Conservation (phyloP, 2,329 filamentous ascomycete species). For the Alternaria incomplexa region DNA sequence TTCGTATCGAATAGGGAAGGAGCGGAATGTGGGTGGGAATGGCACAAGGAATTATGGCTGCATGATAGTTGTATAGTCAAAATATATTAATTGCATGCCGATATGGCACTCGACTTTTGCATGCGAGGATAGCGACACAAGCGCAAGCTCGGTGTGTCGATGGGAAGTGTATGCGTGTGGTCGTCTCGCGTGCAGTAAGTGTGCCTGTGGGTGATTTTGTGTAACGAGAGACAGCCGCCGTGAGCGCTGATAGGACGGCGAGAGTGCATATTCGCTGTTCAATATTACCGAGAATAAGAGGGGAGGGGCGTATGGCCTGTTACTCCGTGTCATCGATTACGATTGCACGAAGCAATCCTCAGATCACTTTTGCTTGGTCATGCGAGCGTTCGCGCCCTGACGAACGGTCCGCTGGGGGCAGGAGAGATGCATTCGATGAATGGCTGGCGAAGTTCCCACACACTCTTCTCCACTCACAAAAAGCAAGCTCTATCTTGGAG, state of each 20-base stretch:
- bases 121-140: not conserved
- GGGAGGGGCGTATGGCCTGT: conserved; percentile 1
- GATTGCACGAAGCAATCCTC: conserved; percentile 15
- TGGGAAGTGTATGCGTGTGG: not conserved
- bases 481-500: not conserved
- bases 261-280: not conserved
- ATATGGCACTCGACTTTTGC: not conserved
- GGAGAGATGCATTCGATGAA: not conserved
- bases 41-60: conserved; percentile 1
- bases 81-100: conserved; percentile 1
- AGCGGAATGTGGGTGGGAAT: not conserved
- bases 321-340: conserved; percentile 13
- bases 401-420: not conserved
- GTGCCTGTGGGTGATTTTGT: conserved; percentile 1
- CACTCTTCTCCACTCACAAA: not conserved
- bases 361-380: conserved; percentile 21
- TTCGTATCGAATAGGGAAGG: conserved; percentile 8
- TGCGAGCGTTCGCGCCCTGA: conserved; percentile 16
- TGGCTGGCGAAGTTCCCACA: not conserved
- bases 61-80: conserved; percentile 1
- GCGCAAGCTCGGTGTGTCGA: conserved; percentile 1
- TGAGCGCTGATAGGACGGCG: conserved; percentile 7
- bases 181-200: conserved; percentile 9
- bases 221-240: conserved; percentile 1
- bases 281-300: conserved; percentile 1